Base-by-base conservation (phyloP, 768 basidiomycete genomes). In the Dioszegia crocea region DNA sequence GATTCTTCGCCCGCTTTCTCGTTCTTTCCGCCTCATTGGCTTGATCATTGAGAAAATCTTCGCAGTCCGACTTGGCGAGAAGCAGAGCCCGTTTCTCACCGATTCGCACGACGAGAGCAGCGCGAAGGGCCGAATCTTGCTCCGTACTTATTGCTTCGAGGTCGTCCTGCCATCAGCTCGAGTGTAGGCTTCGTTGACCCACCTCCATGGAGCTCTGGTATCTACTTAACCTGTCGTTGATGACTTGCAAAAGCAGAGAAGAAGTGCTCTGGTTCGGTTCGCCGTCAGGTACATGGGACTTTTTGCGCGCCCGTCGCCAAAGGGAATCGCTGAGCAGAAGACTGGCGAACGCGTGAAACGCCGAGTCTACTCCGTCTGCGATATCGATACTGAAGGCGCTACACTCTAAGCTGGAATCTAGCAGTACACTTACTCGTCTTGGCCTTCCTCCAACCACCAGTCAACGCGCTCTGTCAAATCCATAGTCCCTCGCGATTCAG, bases 391-490 rank as follows among this genome's bases (percentile, higher is more conserved):
- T 24, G 54, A 73, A 73, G 6, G 65, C 57, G 31, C 71, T 73
- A 55, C 9, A 14, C 33, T 33, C 8, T 41, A 14, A 47, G 53
- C 45, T 0, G 29, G 10, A 56, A 36, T 23, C 10, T 10, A 24
- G 1, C 19, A 17, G 14, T 24, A 31, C 23, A 66, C 72, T 61
- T 41, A 70, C 69, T 71, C 70, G 19, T 71, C 72, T 17, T 70
- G 53, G 6, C 65, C 69, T 44, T 74, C 68, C 62, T 96, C 91
- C 12, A 98, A 79, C 89, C 92, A 92, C 86, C 89, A 96, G 60
- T 97, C 89, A 9, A 96, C 86, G 38, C 90, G 82, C 65, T 85
- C 84, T 62, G 82, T 60, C 50, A 64, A 50, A 38, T 71, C 56
- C 4, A 55, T 27, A 1, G 39, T 30, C 54, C 27, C 61, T 52